phyloP scores from a whole-genome alignment of 75 land plant genomes.

The Chamaecyparis obtusa region DNA sequence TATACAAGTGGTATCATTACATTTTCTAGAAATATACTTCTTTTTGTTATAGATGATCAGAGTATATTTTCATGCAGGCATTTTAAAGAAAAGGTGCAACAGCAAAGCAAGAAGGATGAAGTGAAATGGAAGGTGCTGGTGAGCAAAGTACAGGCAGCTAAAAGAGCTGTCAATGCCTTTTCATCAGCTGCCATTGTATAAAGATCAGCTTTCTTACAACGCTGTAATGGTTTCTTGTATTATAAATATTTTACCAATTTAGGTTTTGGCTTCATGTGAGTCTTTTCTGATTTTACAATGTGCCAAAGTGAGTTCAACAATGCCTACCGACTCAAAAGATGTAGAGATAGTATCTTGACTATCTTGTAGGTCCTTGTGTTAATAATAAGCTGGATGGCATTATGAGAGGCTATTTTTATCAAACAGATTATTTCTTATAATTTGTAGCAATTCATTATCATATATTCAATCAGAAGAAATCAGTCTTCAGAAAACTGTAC shows the following conservation, averaged over 20 bases:
- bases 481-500: neutral
- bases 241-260: neutral
- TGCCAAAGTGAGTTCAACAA: neutral
- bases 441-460: neutral
- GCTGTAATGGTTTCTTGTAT: neutral
- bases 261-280: neutral
- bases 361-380: neutral
- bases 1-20: neutral
- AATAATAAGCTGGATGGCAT: neutral
- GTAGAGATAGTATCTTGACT: neutral
- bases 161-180: conserved; percentile 44
- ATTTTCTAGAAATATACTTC: neutral
- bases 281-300: neutral
- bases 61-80: conserved; percentile 45
- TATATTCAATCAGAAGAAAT: neutral
- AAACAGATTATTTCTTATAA: neutral
- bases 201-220: neutral
- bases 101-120: conserved; percentile 77
- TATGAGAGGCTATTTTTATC: neutral
- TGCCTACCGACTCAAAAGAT: neutral
- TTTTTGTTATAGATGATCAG: neutral
- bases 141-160: conserved; percentile 61
- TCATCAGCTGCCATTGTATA: conserved; percentile 9
- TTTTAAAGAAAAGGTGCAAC: conserved; percentile 69
- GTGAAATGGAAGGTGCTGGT: conserved; percentile 80